Evolutionary conservation across 768 basidiomycete species (phyloP).

Genomic region (Brasilioporus rufonigricans): DNA sequence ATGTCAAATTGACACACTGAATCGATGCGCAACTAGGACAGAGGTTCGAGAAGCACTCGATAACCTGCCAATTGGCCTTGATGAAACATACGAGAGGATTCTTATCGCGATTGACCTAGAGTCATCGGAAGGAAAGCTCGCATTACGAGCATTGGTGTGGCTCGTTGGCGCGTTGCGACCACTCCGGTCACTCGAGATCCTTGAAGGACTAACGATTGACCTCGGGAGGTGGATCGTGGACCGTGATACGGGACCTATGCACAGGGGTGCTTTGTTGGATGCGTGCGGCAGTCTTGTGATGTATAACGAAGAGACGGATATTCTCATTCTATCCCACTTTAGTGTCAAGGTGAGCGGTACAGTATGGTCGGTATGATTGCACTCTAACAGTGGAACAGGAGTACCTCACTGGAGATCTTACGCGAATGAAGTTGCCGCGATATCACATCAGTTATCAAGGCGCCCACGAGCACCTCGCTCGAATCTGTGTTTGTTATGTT

Average conservation of each 20-base stretch:
- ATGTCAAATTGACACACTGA: no score
- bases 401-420: not conserved
- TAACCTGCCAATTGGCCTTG: constrained; percentile 20
- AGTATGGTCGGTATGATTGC: not conserved
- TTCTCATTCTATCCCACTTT: no score
- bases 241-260: constrained; percentile 3
- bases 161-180: no score
- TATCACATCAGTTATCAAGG: constrained; percentile 4
- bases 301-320: no score
- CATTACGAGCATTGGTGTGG: no score
- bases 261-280: constrained; percentile 9
- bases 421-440: not conserved
- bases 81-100: constrained; percentile 23
- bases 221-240: no score
- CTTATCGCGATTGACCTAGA: constrained; percentile 9
- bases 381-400: not conserved
- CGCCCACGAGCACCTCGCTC: constrained; percentile 7
- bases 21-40: constrained; percentile 3
- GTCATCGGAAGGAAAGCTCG: not conserved
- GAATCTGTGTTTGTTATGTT: no score
- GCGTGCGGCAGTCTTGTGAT: no score
- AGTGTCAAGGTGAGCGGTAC: constrained; percentile 19
- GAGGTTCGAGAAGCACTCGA: constrained; percentile 15
- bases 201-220: no score
- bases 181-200: no score